These are phyloP conservation scores for Amyloporia xantha DNA, from an alignment of 768 basidiomycete species.

Conservation along the genomic window DNA sequence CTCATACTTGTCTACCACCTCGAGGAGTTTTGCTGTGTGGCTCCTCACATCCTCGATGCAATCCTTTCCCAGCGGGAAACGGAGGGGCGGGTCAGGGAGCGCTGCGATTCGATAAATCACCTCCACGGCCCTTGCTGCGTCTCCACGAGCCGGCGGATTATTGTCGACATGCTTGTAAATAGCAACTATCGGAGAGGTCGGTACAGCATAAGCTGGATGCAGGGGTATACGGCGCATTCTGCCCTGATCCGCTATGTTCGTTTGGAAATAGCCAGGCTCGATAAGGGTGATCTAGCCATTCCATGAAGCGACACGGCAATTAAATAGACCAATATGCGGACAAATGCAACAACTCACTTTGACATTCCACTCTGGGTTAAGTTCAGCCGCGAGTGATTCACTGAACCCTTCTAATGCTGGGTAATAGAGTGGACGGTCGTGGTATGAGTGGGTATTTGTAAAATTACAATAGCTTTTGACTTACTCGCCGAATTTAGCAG, in stretches of 20 bases:
- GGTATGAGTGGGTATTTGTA: too few relatives aligned
- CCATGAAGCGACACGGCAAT: neutral
- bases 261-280: constrained; percentile 6
- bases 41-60: constrained; percentile 4
- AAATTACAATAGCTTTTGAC: neutral
- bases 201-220: constrained; percentile 7
- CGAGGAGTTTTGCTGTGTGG: constrained; percentile 7
- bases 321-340: neutral
- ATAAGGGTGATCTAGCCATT: constrained; percentile 6
- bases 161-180: neutral
- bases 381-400: constrained; percentile 22
- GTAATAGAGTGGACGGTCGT: neutral
- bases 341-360: constrained; percentile 18
- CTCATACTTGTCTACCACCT: constrained; percentile 7
- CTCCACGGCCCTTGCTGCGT: neutral
- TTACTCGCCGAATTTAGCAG: constrained; percentile 5
- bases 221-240: constrained; percentile 1
- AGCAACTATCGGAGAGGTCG: neutral
- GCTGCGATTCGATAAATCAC: constrained; percentile 4
- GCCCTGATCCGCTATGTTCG: neutral
- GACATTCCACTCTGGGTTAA: constrained; percentile 32
- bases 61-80: constrained; percentile 15
- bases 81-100: constrained; percentile 10
- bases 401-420: constrained; percentile 28
- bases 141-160: neutral